Percentiles rank a stretch among this genome's conserved stretches.
These are phyloP conservation scores for Epichloe aotearoae DNA, from an alignment of 2,329 filamentous ascomycete species.

Conservation along the genomic window DNA sequence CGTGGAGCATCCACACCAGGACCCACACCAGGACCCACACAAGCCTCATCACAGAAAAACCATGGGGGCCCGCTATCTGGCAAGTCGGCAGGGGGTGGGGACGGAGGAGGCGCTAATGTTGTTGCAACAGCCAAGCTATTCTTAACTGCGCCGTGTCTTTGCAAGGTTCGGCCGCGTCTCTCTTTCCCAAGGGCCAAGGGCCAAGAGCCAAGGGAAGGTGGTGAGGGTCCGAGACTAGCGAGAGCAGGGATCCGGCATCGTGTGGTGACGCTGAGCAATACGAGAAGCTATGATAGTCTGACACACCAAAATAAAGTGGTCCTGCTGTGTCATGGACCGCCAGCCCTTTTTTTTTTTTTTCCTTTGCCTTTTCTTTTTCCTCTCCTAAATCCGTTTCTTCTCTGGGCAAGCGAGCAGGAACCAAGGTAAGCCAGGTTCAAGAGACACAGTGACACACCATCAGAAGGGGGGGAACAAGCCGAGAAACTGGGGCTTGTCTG, in stretches of 20 bases:
- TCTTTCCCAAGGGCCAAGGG: not conserved
- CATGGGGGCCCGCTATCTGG: conserved; percentile 14
- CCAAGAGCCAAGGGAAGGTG: not conserved
- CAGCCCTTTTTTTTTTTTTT: conserved; percentile 9
- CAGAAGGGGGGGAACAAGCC: not conserved
- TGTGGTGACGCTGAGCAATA: conserved; percentile 35
- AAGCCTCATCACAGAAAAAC: conserved; percentile 15
- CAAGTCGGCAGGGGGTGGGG: conserved; percentile 18
- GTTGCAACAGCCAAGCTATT: conserved; percentile 33
- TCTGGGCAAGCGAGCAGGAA: conserved; percentile 3
- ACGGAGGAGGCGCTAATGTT: conserved; percentile 8
- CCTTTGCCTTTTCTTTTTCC: too few relatives aligned
- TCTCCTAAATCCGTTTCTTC: too few relatives aligned
- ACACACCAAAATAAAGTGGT: conserved; percentile 34
- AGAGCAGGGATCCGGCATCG: conserved; percentile 17
- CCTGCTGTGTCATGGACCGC: conserved; percentile 17
- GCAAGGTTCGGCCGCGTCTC: conserved; percentile 19
- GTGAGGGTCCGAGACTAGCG: conserved; percentile 10
- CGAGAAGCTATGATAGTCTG: conserved; percentile 35
- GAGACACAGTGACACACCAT: not conserved
- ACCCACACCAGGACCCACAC: conserved; percentile 15
- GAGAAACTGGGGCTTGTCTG: not conserved
- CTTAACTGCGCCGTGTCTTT: conserved; percentile 20
- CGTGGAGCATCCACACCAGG: conserved; percentile 23
- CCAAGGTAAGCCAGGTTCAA: not conserved